Conservation (phyloP, 2,329 filamentous ascomycete species). For the Polychaeton citri region DNA sequence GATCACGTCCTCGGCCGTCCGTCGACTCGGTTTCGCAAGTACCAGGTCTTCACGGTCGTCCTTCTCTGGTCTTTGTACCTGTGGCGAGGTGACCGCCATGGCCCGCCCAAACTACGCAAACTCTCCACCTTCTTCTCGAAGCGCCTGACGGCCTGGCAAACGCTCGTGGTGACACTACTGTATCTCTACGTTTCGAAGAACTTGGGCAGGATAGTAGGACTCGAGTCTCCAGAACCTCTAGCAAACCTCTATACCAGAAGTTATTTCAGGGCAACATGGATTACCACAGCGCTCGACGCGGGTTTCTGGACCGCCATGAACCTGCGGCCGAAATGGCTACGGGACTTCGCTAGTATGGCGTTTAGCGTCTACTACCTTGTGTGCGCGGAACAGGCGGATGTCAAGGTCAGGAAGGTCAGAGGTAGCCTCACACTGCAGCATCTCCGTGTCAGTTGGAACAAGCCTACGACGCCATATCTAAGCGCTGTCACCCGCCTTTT, state of each 20-base stretch:
- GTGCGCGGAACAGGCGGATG: conserved; percentile 85
- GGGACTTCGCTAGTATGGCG: conserved; percentile 68
- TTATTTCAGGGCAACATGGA: conserved; percentile 95
- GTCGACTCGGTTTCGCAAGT: conserved; percentile 78
- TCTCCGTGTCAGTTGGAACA: conserved; percentile 88
- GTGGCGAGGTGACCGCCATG: conserved; percentile 71
- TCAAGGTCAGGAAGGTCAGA: conserved; percentile 86
- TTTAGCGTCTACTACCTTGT: conserved; percentile 88
- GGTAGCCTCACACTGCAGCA: conserved; percentile 82
- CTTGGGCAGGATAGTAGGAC: conserved; percentile 79
- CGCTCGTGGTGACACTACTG: conserved; percentile 71
- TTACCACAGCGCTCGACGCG: conserved; percentile 84
- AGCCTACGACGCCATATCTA: conserved; percentile 78
- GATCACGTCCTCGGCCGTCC: conserved; percentile 89
- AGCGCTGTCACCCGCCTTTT: conserved; percentile 57
- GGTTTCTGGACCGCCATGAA: conserved; percentile 99
- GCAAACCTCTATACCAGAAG: conserved; percentile 84
- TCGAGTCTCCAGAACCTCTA: conserved; percentile 86
- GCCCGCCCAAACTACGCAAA: conserved; percentile 56
- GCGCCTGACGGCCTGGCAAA: conserved; percentile 77
- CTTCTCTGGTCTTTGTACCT: conserved; percentile 85
- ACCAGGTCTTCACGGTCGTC: conserved; percentile 83
- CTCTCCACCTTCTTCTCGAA: conserved; percentile 59
- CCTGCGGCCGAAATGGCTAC: conserved; percentile 64
- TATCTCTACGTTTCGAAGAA: conserved; percentile 87